Evolutionary conservation across 176 grass and related monocot genomes (phyloP), one percentile per base, ranked within the genome.

Genomic region (Musa schizocarpa): DNA sequence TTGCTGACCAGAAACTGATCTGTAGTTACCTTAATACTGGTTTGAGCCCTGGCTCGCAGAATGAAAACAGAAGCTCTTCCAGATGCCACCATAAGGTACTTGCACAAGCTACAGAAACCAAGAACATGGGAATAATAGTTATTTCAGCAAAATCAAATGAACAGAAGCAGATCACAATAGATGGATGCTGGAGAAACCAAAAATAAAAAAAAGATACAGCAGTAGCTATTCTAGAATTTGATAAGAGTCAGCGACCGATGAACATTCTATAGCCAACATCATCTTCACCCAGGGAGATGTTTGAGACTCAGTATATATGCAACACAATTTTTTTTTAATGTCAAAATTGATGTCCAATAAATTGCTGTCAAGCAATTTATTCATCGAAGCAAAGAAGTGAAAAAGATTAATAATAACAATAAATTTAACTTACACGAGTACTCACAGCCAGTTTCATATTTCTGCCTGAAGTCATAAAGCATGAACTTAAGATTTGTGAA

Each of bases 81-180:
- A 34, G 87, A 90, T 66, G 94, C 90, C 54, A 98, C 90, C 58
- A 88, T 89, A 49, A 93, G 81, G 79, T 93, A 98, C 81, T 91
- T 98, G 69, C 94, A 98, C 82, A 98, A 85, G 72, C 94, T 98
- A 83, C 34, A 77, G 79, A 51, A 26, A 69, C 29, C 29, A 82
- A 74, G 63, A 83, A 69, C 29, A 78, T 50, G 16, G 16, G 54
- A 73, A 78, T 48, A 49, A 58, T 29, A 19, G 11, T 27, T 59
- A 71, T 63, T 71, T 16, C n/a, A 4, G n/a, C 6, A 59, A 14
- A 58, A 59, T 20, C 8, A 17, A 6, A 59, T 59, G 57, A 59
- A 17, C 14, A 8, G 57, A 8, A 7, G 57, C 57, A 59, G 3
- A 3, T 34, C 29, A 34, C 3, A 5, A 29, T 29, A 29, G 27